Base-by-base conservation (phyloP, 306 rosid genomes). In the Fagus sylvatica region DNA sequence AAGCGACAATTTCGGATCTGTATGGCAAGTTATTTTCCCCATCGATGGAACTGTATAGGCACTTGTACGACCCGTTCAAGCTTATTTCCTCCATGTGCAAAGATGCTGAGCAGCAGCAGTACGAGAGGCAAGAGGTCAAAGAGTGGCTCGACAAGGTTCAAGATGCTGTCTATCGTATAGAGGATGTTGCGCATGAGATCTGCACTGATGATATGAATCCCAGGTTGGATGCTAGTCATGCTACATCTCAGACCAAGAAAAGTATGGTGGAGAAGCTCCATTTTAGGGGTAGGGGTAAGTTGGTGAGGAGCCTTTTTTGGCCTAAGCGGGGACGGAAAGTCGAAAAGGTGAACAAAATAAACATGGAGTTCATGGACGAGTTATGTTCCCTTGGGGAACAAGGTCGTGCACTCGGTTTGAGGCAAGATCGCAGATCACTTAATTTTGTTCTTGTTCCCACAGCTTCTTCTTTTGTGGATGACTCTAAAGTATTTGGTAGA, bases 401-500 rank as follows among this genome's bases (percentile, higher is more conserved):
- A 48, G 75, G 53, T 42, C 55, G 73, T 56, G 17, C 7, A 10
- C 46, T 76, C 10, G 84, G 79, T 48, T 30, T 84, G 53, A n/a
- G n/a, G n/a, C n/a, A n/a, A n/a, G n/a, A n/a, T n/a, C n/a, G n/a
- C n/a, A n/a, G n/a, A n/a, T n/a, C n/a, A n/a, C n/a, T n/a, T n/a
- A n/a, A n/a, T n/a, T n/a, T n/a, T n/a, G n/a, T n/a, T n/a, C n/a
- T n/a, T n/a, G n/a, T n/a, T n/a, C n/a, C n/a, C 43, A 41, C 43
- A 3, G 43, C 43, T n/a, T n/a, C 43, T 41, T 40, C 43, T 5
- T 76, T 41, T 22, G 12, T 53, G 7, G 41, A 65, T 22, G 43
- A 36, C 55, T 76, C 79, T 69, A n/a, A 17, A 4, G 48, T 84
- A 40, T 84, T 57, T 73, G 87, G 87, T 61, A 76, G 87, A 73